phyloP scores from a whole-genome alignment of 306 rosid genomes.

The Glycine latifolia region DNA sequence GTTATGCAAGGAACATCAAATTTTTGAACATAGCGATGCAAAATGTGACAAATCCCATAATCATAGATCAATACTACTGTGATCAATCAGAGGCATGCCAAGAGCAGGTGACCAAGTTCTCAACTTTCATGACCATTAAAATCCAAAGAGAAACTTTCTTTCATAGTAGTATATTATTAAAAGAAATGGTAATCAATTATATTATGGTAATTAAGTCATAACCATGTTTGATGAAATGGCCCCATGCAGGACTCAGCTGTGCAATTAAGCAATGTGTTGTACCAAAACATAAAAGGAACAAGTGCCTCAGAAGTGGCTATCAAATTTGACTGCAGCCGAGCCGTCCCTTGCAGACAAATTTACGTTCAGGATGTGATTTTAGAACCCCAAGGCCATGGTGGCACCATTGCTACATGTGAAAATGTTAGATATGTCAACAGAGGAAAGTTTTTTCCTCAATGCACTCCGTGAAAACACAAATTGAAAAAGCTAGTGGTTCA shows the following conservation, averaged over 20 bases:
- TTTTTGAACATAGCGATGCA: constrained; percentile 67
- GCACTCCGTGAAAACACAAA: constrained; percentile 44
- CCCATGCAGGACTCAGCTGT: constrained; percentile 62
- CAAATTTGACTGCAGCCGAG: constrained; percentile 71
- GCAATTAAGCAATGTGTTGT: constrained; percentile 66
- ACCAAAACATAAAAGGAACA: constrained; percentile 75
- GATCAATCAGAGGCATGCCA: constrained; percentile 63
- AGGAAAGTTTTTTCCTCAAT: constrained; percentile 70
- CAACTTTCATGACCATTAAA: neutral
- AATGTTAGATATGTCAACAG: constrained; percentile 53
- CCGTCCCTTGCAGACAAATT: constrained; percentile 60
- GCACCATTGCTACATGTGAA: constrained; percentile 65
- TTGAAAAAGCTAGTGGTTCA: neutral
- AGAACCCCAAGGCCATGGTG: constrained; percentile 42
- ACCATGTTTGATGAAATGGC: neutral
- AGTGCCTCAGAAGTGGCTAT: constrained; percentile 81
- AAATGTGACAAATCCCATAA: constrained; percentile 82
- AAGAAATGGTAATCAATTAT: neutral
- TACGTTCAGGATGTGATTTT: constrained; percentile 60
- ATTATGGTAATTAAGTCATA: neutral
- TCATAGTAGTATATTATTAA: too few species aligned
- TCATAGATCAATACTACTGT: constrained; percentile 87
- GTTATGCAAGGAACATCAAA: constrained; percentile 71
- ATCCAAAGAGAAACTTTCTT: neutral
- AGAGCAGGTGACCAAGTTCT: constrained; percentile 57